phyloP scores from a whole-genome alignment of 805 yeast species.

The Trichomonascus vanleenenianus region DNA sequence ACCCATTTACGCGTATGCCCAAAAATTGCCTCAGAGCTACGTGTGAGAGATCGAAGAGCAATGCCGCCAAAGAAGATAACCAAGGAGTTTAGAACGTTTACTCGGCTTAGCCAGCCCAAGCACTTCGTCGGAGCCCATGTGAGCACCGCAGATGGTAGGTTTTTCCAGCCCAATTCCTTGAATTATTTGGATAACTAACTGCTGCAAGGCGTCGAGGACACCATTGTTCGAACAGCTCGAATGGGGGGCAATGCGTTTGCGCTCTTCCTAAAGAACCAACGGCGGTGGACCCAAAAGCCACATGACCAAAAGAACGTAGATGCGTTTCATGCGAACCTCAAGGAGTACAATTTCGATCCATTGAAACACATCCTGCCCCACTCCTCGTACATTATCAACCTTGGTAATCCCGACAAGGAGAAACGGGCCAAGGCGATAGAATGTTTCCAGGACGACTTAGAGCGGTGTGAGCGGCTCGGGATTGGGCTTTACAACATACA shows the following conservation, averaged over 20 bases:
- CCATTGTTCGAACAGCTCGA: conserved; percentile 50
- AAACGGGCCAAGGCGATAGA: conserved; percentile 69
- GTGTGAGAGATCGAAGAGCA: not conserved
- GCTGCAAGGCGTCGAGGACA: conserved; percentile 44
- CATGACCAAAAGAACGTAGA: conserved; percentile 57
- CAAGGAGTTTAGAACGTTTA: not conserved
- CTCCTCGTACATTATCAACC: conserved; percentile 87
- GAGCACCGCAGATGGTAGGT: conserved; percentile 50
- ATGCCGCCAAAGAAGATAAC: not conserved
- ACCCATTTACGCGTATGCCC: no score
- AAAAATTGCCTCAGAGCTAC: no score
- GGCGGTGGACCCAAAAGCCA: conserved; percentile 85
- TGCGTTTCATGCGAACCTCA: conserved; percentile 58
- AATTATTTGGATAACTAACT: not conserved
- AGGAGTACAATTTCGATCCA: conserved; percentile 59
- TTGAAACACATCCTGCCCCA: conserved; percentile 81
- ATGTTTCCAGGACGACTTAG: conserved; percentile 77
- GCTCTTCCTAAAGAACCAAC: conserved; percentile 79
- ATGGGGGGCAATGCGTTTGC: conserved; percentile 80
- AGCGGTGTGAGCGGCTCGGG: conserved; percentile 76
- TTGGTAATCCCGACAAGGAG: conserved; percentile 82
- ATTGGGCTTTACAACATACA: conserved; percentile 89
- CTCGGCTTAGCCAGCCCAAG: not conserved
- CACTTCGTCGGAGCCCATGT: conserved; percentile 78
- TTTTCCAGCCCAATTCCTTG: not conserved